Evolutionary conservation across 306 rosid genomes (phyloP), one percentile per base, ranked within the genome.

Genomic region (Inga oerstediana): DNA sequence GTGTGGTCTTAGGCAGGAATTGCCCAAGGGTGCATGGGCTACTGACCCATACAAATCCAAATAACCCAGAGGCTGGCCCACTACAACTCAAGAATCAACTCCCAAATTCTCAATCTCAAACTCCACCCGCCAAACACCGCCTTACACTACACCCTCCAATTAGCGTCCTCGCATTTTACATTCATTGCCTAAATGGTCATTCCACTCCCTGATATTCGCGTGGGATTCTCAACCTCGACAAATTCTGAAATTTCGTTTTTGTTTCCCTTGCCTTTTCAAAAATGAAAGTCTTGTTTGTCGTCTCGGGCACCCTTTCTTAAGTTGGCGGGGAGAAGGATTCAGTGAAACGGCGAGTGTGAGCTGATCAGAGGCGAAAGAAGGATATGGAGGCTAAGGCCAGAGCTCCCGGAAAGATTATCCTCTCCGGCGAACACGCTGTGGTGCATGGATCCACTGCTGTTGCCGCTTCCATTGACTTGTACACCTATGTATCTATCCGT

Each of bases 361-460:
- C 49, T 13, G 32, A 74, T 27, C 37, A 51, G 51, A 51, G 45
- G 32, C 35, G n/a, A 17, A 41, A 4, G 1, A 14, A 9, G 27
- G 41, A 0, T 73, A 94, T 96, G 98, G 98, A 96, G 86, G 98
- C 92, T 46, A 87, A 86, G 79, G 88, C 97, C 24, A 89, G 95
- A 92, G 99, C 99, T 75, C 99, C 99, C 0, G 99, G 99, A 24
- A 96, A 96, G 75, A 87, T 96, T 32, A 96, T 96, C 8, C 88
- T 96, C 20, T 74, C 97, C 41, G 99, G 98, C 7, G 99, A 96
- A 80, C 99, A 96, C 61, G 99, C 99, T 27, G 99, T 96, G 10
- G 99, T 96, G 71, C 97, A 96, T 83, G 98, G 97, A 87, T 92
- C 98, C 72, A 90, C 99, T 15, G 99, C 99, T 7, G 91, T 96